Evolutionary conservation across 2,329 filamentous ascomycete species (phyloP).

Genomic region (Fusarium sp.): DNA sequence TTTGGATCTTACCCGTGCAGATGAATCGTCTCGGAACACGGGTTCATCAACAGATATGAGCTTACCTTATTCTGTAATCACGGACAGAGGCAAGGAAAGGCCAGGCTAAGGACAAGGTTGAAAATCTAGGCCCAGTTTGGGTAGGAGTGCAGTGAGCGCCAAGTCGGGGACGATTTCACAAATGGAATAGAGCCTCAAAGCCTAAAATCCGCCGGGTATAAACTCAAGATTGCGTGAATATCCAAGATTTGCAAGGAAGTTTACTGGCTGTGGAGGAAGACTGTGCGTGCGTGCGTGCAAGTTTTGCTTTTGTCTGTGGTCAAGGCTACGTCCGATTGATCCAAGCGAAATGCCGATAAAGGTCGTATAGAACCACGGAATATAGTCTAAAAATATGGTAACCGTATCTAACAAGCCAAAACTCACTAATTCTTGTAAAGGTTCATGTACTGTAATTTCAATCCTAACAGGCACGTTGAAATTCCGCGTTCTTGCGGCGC

Average conservation of each 20-base stretch:
- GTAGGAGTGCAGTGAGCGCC: slow-evolving; percentile 33
- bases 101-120: slow-evolving; percentile 29
- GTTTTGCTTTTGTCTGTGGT: slow-evolving; percentile 21
- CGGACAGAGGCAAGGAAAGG: slow-evolving; percentile 3
- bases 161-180: slow-evolving; percentile 39
- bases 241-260: slow-evolving; percentile 25
- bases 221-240: slow-evolving; percentile 30
- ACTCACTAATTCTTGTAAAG: background rate
- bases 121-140: slow-evolving; percentile 29
- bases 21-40: slow-evolving; percentile 8
- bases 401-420: background rate
- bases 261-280: slow-evolving; percentile 1
- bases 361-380: background rate
- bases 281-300: slow-evolving; percentile 3
- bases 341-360: background rate
- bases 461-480: background rate
- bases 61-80: slow-evolving; percentile 18
- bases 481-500: background rate
- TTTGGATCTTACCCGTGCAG: slow-evolving; percentile 15
- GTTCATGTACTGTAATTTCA: background rate
- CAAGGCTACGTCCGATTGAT: background rate
- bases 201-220: slow-evolving; percentile 27
- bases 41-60: background rate
- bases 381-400: background rate
- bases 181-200: slow-evolving; percentile 39